These are phyloP conservation scores for Musa itinerans DNA, from an alignment of 176 grass and related monocot species.

Conservation along the genomic window DNA sequence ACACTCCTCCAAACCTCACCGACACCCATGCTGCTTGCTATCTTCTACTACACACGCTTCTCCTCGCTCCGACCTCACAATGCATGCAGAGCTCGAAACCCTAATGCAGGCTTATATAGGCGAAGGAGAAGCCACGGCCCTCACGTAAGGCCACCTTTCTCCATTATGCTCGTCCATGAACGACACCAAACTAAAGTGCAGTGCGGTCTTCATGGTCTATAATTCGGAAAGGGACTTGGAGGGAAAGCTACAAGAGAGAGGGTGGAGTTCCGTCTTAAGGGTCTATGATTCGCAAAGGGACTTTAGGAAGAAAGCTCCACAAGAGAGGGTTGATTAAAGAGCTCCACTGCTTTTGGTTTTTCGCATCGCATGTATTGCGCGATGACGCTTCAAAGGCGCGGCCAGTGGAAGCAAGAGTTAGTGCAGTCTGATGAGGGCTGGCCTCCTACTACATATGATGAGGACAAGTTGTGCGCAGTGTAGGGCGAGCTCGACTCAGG, in stretches of 20 bases:
- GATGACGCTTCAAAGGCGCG: not conserved
- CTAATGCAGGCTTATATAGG: constrained; percentile 6
- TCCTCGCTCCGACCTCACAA: not conserved
- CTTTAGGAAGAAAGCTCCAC: not conserved
- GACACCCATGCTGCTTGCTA: constrained; percentile 27
- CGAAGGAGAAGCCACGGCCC: not conserved
- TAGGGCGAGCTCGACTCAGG: no score
- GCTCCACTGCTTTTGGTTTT: not conserved
- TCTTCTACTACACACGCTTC: no score
- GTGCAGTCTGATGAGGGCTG: constrained; percentile 10
- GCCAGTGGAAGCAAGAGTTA: constrained; percentile 14
- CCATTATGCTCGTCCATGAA: not conserved
- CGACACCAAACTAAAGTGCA: not conserved
- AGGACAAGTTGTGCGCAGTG: not conserved
- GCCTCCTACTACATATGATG: not conserved
- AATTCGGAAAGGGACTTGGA: no score
- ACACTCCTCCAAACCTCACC: constrained; percentile 41
- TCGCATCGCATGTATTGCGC: not conserved
- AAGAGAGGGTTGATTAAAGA: not conserved
- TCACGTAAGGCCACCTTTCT: not conserved
- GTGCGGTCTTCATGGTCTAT: no score
- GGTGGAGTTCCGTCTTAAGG: not conserved
- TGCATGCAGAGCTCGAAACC: not conserved
- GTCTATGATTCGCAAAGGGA: not conserved
- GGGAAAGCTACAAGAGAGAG: no score